Base-by-base conservation (phyloP, 345 rosid species). In the Sonneratia alba region DNA sequence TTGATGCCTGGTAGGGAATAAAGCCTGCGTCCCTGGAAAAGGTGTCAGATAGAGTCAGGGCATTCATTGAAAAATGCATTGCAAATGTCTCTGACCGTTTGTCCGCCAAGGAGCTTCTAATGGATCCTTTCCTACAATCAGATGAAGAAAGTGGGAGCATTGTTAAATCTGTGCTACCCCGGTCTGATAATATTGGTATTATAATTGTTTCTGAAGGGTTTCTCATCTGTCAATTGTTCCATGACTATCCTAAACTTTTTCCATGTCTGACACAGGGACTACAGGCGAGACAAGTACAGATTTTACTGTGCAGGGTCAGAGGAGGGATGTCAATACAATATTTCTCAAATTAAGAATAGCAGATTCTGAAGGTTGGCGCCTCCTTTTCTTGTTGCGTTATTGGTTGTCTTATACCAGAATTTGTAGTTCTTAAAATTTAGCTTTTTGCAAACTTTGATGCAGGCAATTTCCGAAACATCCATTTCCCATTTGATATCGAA, bases 21-120 rank as follows among this genome's bases (percentile, higher is more conserved):
- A 92, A 87, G 77, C 99, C 99, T 51, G 99, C 96, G 49, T 87
- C 99, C 24, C 84, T 95, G 81, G 85, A 82, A 38, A 95, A 88
- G 77, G 97, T 95, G 80, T 79, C 76, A 62, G 88, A 92, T 79
- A 81, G 79, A 40, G 91, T 92, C 55, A 87, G 75, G 83, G 76
- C 76, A 63, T 95, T 95, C 79, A 92, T 95, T 74, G 97, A 88
- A 80, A 95, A 95, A 82, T 95, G 99, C 72, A 89, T 92, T 56
- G 84, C 97, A 21, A 84, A 79, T 49, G 97, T 85, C 71, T 84
- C 97, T 16, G 83, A 85, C 21, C 88, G 97, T 62, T 78, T 90
- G 74, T 71, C 96, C 6, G 97, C 99, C 43, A 86, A 81, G 82
- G 91, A 95, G 77, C 97, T 92, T 71, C 76, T 95, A 79, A 83